These are phyloP conservation scores for Fusarium sambucinum DNA, from an alignment of 2,329 filamentous ascomycete species.

Conservation along the genomic window DNA sequence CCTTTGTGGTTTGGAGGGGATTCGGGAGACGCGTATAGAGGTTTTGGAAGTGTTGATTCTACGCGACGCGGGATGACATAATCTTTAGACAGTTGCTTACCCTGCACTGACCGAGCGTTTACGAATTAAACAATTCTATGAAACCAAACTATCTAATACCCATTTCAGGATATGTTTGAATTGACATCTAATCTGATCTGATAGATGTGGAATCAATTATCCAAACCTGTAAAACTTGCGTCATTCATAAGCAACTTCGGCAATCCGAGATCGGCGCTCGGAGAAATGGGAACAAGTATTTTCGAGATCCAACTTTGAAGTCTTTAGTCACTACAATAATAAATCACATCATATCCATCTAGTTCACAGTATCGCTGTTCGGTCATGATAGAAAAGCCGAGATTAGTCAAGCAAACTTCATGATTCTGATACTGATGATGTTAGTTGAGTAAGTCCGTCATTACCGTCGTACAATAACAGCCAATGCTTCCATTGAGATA, in stretches of 20 bases:
- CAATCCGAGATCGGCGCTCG: conserved; percentile 35
- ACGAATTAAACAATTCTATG: not conserved
- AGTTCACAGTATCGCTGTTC: conserved; percentile 8
- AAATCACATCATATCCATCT: not conserved
- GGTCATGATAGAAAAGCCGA: conserved; percentile 23
- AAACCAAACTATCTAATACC: too few species aligned
- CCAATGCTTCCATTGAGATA: not conserved
- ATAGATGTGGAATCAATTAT: not conserved
- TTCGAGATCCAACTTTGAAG: not conserved
- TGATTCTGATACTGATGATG: conserved; percentile 7
- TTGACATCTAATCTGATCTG: not conserved
- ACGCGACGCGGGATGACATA: conserved; percentile 47
- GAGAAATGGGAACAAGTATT: conserved; percentile 1
- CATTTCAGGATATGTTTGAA: too few species aligned
- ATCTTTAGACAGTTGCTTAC: conserved; percentile 20
- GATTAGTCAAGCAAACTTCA: conserved; percentile 9
- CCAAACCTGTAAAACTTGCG: not conserved
- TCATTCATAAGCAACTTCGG: conserved; percentile 14
- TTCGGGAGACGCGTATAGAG: conserved; percentile 38
- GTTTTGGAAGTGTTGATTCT: conserved; percentile 1
- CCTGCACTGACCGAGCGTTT: conserved; percentile 1
- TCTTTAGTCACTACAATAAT: not conserved
- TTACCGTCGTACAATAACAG: too few species aligned
- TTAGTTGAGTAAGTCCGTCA: too few species aligned
- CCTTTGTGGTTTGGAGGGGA: conserved; percentile 10